A percentile compares a stretch with the other conserved stretches of the same genome.
phyloP scores from a whole-genome alignment of 352 stramenopile genomes.

The Saprolegnia diclina region DNA sequence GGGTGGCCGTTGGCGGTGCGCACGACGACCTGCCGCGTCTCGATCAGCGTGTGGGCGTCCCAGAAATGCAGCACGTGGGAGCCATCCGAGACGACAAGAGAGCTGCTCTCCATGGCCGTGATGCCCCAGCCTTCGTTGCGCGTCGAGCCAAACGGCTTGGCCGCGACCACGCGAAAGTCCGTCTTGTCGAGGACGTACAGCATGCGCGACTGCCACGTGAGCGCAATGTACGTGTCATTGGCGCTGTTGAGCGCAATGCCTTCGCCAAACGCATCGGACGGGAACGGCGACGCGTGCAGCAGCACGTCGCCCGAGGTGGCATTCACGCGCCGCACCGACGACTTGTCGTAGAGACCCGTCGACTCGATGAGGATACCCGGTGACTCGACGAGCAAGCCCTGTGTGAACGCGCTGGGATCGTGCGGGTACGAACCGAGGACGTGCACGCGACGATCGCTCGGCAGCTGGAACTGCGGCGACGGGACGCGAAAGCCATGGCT shows the following conservation, averaged over 20 bases:
- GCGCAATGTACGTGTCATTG: slow-evolving; percentile 73
- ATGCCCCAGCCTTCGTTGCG: slow-evolving; percentile 91
- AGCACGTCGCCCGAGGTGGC: slow-evolving; percentile 79
- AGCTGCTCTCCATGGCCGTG: slow-evolving; percentile 63
- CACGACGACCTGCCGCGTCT: slow-evolving; percentile 57
- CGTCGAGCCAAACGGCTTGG: slow-evolving; percentile 40
- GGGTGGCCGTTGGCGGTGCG: slow-evolving; percentile 43
- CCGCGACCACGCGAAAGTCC: slow-evolving; percentile 23
- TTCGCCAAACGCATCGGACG: slow-evolving; percentile 81
- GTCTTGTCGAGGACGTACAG: slow-evolving; percentile 82
- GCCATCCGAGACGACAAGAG: slow-evolving; percentile 88
- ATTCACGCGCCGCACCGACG: slow-evolving; percentile 80
- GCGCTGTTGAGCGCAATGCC: slow-evolving; percentile 74
- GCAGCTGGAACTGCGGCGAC: background rate
- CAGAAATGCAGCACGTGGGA: slow-evolving; percentile 88
- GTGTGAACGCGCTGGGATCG: slow-evolving; percentile 79
- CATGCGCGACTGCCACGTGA: slow-evolving; percentile 87
- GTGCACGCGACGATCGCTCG: slow-evolving; percentile 38
- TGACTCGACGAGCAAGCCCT: slow-evolving; percentile 60
- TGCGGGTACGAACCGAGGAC: slow-evolving; percentile 72
- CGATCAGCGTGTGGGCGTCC: slow-evolving; percentile 71
- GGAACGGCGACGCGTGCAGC: slow-evolving; percentile 49
- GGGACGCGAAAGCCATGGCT: background rate
- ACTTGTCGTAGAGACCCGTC: slow-evolving; percentile 84
- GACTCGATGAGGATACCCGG: slow-evolving; percentile 90